Percentiles rank a stretch among this genome's conserved stretches.
Evolutionary conservation across 2,329 filamentous ascomycete species (phyloP).

Genomic region (Colletotrichum scovillei): DNA sequence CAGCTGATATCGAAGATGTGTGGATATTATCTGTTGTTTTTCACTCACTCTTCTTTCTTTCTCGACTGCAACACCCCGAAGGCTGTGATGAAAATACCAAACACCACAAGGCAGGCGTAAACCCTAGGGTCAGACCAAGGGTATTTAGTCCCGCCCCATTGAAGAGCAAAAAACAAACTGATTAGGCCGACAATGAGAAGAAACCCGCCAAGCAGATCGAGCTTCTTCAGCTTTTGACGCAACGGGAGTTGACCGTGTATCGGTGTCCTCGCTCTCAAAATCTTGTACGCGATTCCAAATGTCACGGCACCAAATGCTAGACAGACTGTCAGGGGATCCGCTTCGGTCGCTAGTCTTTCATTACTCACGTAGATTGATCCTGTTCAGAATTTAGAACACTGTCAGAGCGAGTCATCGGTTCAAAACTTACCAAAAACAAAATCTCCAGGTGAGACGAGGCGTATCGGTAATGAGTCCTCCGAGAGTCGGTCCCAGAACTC

Average conservation of each 20-base stretch:
- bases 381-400: not conserved
- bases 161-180: not conserved
- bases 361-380: slow-evolving; percentile 5
- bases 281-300: not conserved
- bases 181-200: not conserved
- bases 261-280: not conserved
- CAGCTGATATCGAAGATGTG: not conserved
- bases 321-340: not conserved
- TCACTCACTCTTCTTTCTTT: not conserved
- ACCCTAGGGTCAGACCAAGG: not conserved
- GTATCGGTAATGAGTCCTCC: not conserved
- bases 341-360: not conserved
- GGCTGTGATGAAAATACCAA: not conserved
- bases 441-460: not conserved
- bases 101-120: not conserved
- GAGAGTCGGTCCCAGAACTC: not conserved
- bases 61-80: not conserved
- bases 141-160: not conserved
- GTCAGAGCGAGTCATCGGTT: no score
- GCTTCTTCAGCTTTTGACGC: not conserved
- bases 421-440: not conserved
- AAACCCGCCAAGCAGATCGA: not conserved
- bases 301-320: not conserved
- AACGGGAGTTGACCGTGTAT: not conserved
- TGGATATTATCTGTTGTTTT: no score